Evolutionary conservation across 129 eudicot species (phyloP), one percentile per base, ranked within the genome.

Genomic region (Flaveria bidentis): DNA sequence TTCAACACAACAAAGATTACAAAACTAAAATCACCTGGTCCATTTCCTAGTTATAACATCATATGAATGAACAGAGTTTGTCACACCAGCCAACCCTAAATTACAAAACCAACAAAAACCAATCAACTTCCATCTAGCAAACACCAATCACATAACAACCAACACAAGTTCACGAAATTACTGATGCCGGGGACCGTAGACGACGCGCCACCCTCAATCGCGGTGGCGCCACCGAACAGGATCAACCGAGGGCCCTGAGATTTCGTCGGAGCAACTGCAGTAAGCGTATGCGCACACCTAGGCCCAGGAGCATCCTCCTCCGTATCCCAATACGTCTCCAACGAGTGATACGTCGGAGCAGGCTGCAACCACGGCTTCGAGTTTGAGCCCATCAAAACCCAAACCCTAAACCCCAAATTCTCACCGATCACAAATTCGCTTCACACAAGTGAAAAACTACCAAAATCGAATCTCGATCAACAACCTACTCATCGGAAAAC

Each of bases 31-130:
- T 30, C 62, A 82, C 98, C 97, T 91, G 76, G 82, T 89, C 99
- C 99, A 94, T 81, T 91, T 94, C 70, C 91, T 82, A 11, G 97
- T 87, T 41, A 91, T 88, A 73, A 94, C 93, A 82, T 94, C 98
- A 16, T 91, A 94, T 0, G 93, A 86, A 85, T 94, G 99, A 81
- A 94, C 89, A 2, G 91, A 82, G 82, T 94, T 94, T 9, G 99
- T 94, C 81, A 94, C 97, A 10, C 99, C 99, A 86, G 86, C 99
- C 64, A 94, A 80, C 90, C 99, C 99, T 94, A 69, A 28, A 61
- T 58, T 3, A 5, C 41, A 69, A 41, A 62, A 69, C 17, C 2
- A 62, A 72, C 72, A 30, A 72, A 22, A 75, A 47, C 8, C 71
- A 46, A 66, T 18, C 30, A 72, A 76, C 6, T 28, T n/a, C 2